phyloP scores from a whole-genome alignment of 1,284 basidiomycete species.

The Ceratobasidium sp. region DNA sequence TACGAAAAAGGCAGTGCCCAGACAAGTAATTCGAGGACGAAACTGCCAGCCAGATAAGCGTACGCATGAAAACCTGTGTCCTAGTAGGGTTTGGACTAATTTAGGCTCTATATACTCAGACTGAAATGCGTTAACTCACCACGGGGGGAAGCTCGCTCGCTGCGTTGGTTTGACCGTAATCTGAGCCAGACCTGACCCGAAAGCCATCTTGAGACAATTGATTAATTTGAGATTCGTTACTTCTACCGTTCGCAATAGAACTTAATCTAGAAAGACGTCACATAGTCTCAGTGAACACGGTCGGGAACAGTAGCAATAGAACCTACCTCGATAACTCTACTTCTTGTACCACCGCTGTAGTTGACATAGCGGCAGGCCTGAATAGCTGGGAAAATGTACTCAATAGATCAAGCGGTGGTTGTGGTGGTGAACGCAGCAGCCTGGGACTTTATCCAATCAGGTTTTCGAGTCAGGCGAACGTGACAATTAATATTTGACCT shows the following conservation, averaged over 20 bases:
- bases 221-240: neutral
- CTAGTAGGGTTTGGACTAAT: neutral
- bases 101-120: neutral
- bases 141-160: conserved; percentile 25
- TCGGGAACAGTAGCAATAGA: neutral
- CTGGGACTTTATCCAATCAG: neutral
- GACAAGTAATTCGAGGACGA: conserved; percentile 46
- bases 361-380: neutral
- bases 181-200: neutral
- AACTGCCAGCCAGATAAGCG: conserved; percentile 46
- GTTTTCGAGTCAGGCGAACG: conserved; percentile 3
- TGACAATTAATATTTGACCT: conserved; percentile 18
- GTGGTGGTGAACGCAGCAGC: neutral
- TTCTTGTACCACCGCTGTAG: conserved; percentile 9
- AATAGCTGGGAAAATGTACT: too few relatives aligned
- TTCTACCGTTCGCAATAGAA: neutral
- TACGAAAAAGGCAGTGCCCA: conserved; percentile 47
- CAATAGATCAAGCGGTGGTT: too few relatives aligned
- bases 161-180: neutral
- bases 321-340: conserved; percentile 30
- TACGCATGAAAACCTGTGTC: conserved; percentile 47
- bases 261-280: neutral
- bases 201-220: conserved; percentile 9
- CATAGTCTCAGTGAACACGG: neutral
- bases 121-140: neutral